Evolutionary conservation across 805 yeast genomes (phyloP).

Genomic region (Yarrowia sp.): DNA sequence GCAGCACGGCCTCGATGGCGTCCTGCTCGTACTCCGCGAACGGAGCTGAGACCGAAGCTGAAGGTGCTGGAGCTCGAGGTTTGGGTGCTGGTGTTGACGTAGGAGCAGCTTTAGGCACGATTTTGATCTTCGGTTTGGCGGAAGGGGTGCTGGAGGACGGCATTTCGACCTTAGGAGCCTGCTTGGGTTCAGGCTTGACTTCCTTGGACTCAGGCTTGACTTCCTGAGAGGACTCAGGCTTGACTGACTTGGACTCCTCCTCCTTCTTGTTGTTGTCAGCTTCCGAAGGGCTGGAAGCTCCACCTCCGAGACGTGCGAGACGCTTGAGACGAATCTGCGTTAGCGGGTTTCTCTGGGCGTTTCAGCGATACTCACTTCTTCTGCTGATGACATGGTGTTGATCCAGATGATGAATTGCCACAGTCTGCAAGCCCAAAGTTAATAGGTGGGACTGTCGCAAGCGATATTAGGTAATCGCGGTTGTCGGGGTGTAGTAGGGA

Average conservation of each 20-base stretch:
- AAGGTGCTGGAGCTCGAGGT: background rate
- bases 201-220: background rate
- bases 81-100: background rate
- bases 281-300: background rate
- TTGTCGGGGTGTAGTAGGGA: no score
- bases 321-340: constrained; percentile 33
- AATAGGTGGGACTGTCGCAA: background rate
- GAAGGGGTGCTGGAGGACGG: no score
- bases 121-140: constrained; percentile 1
- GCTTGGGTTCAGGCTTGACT: background rate
- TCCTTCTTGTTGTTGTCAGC: no score
- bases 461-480: background rate
- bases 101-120: background rate
- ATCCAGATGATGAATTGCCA: constrained; percentile 7
- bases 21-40: background rate
- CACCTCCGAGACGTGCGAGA: constrained; percentile 28
- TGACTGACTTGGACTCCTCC: background rate
- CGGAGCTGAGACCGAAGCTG: background rate
- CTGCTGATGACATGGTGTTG: constrained; percentile 25
- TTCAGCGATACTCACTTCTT: background rate
- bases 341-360: no score
- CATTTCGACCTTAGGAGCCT: background rate
- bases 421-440: background rate
- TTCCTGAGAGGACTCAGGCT: background rate
- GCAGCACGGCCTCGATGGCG: constrained; percentile 2